Evolutionary conservation across 495 filamentous ascomycete genomes (phyloP), one percentile per base, ranked within the genome.

Genomic region (Talaromyces borbonicus): DNA sequence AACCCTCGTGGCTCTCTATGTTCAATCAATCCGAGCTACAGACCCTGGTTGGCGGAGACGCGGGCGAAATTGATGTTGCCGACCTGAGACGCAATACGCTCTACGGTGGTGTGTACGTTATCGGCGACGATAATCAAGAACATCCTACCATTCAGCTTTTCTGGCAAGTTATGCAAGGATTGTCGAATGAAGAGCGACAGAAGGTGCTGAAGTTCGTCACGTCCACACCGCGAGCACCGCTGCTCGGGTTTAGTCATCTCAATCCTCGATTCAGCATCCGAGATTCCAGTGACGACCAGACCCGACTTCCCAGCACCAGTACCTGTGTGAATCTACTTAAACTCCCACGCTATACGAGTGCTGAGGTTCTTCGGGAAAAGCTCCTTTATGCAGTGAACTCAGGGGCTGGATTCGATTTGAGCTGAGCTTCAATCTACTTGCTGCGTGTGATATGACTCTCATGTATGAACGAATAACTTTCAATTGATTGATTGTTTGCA

Each of bases 281-380:
- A 5, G 92, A 97, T 60, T 83, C 83, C 0, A 87, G 90, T 5
- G 69, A 69, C 25, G 89, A 97, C 56, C 61, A 77, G 45, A 74
- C 92, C 61, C 65, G 92, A 53, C 66, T 96, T 33, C 94, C 93
- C 19, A 97, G 87, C 58, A 90, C 92, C 15, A 96, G 92, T 56
- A 99, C 92, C 1, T 99, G 92, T 55, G 87, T 99, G 27, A 99
- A 99, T 60, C 62, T 97, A 45, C 61, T 99, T 27, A 99, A 99
- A 67, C 69, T 99, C 51, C 92, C 92, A 15, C 79, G 83, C 40
- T 99, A 97, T 62, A 66, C 55, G 16, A 79, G 71, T 38, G 74
- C 72, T 44, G 65, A 64, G 42, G 69, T 62, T 9, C 56, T 97
- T 49, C 85, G 71, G 61, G 75, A 77, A 53, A 95, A 94, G 60